phyloP scores from a whole-genome alignment of 1,139 yeast species.

The Yamadazyma sp. region DNA sequence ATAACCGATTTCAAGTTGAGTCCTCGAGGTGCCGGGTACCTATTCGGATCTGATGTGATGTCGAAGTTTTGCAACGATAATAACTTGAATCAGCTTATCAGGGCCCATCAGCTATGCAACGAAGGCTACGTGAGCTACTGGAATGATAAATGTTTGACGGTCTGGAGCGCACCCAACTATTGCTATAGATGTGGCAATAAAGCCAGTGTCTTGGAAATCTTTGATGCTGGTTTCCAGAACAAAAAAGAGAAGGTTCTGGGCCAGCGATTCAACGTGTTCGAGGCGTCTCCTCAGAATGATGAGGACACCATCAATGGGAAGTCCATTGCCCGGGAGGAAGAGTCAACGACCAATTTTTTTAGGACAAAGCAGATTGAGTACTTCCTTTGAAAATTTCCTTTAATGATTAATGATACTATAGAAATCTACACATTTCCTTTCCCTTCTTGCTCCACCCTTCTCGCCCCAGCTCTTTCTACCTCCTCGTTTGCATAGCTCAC shows the following conservation, averaged over 20 bases:
- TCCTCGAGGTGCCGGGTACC: constrained; percentile 96
- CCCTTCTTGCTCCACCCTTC: too few relatives aligned
- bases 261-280: constrained; percentile 85
- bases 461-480: too few relatives aligned
- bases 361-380: constrained; percentile 61
- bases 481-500: too few relatives aligned
- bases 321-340: constrained; percentile 34
- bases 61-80: constrained; percentile 82
- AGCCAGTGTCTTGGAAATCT: constrained; percentile 86
- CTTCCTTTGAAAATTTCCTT: too few relatives aligned
- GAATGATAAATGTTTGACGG: constrained; percentile 93
- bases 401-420: constrained; percentile 1
- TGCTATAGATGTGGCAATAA: constrained; percentile 97
- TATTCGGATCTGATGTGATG: constrained; percentile 87
- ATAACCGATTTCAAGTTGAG: constrained; percentile 99
- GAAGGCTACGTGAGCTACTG: constrained; percentile 97
- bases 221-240: constrained; percentile 30
- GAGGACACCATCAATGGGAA: constrained; percentile 45
- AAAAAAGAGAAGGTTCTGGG: constrained; percentile 31
- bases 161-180: constrained; percentile 94
- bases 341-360: constrained; percentile 11
- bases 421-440: not conserved
- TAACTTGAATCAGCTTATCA: constrained; percentile 92
- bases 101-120: constrained; percentile 99
- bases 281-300: constrained; percentile 90